Evolutionary conservation across 176 grass and related monocot genomes (phyloP), one percentile per base, ranked within the genome.

Genomic region (Chloris gayana): DNA sequence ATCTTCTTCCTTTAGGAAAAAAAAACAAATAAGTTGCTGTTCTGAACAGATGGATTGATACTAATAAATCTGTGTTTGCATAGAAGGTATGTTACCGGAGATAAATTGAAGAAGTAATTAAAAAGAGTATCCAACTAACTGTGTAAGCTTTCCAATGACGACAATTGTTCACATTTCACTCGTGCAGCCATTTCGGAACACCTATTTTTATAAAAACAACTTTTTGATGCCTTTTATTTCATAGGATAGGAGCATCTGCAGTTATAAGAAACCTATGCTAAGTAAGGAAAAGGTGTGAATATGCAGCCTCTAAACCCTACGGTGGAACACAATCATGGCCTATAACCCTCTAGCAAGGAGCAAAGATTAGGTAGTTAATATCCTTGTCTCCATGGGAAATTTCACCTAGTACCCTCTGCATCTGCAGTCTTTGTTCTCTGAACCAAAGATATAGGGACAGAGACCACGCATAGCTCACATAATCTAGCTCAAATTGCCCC

Each of bases 241-340:
- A 59, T 82, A 73, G 65, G 78, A 59, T 82, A 73, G 65, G 78
- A 85, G 67, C 46, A 76, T 76, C 33, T 57, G 35, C 59, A 68
- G 56, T 57, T 66, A 72, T 30, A 72, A 81, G 56, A 81, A 77
- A 77, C 14, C 31, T 81, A 85, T 77, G 73, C 77, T 81, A 81
- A 59, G 72, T 67, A 47, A 60, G 72, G 82, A 85, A 68, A 67
- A 68, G 46, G 67, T 68, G 67, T 79, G 46, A 29, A 82, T 81
- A 85, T 85, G 72, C 66, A 85, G 13, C 72, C 72, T 66, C 46
- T 25, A 63, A 84, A 45, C 76, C 81, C 70, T 85, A 75, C 61
- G 76, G n/a, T 25, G 56, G 29, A 82, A 82, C 82, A 89, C 72
- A 85, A 85, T 85, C 72, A 89, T 85, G 72, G 72, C 72, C 77